Evolutionary conservation across 2,329 filamentous ascomycete species (phyloP).

Genomic region (Aspergillus hiratsukae): DNA sequence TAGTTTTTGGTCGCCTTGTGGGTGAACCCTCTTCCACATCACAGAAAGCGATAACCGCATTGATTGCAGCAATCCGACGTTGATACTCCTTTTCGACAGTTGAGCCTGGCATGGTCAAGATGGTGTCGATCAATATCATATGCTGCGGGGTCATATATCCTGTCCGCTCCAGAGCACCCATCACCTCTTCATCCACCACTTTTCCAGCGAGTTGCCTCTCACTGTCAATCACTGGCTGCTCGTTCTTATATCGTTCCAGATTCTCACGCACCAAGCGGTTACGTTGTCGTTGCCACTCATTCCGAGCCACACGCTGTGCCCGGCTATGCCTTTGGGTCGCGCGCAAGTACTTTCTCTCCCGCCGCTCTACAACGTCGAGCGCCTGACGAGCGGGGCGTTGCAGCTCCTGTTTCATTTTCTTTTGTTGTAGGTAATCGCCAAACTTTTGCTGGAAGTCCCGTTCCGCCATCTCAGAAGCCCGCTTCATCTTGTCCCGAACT

Average conservation of each 20-base stretch:
- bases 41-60: conserved; percentile 24
- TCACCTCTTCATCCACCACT: conserved; percentile 21
- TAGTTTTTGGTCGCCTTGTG: conserved; percentile 10
- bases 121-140: conserved; percentile 21
- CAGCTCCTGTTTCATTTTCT: neutral
- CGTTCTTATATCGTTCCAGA: conserved; percentile 22
- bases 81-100: conserved; percentile 22
- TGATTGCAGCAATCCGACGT: conserved; percentile 21
- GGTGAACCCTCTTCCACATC: conserved; percentile 21
- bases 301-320: conserved; percentile 12
- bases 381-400: neutral
- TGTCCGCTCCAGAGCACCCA: conserved; percentile 17
- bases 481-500: conserved; percentile 15
- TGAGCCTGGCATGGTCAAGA: conserved; percentile 20
- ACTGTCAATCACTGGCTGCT: conserved; percentile 25
- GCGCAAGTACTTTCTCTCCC: conserved; percentile 12
- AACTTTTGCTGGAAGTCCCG: conserved; percentile 9
- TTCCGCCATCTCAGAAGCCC: conserved; percentile 13
- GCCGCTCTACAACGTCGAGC: conserved; percentile 1
- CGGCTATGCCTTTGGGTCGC: conserved; percentile 11
- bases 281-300: conserved; percentile 17
- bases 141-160: conserved; percentile 20
- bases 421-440: conserved; percentile 3
- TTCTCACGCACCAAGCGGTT: conserved; percentile 21
- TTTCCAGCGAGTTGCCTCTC: conserved; percentile 22